Base-by-base conservation (phyloP, 2,329 filamentous ascomycete species). In the Colletotrichum sp. region DNA sequence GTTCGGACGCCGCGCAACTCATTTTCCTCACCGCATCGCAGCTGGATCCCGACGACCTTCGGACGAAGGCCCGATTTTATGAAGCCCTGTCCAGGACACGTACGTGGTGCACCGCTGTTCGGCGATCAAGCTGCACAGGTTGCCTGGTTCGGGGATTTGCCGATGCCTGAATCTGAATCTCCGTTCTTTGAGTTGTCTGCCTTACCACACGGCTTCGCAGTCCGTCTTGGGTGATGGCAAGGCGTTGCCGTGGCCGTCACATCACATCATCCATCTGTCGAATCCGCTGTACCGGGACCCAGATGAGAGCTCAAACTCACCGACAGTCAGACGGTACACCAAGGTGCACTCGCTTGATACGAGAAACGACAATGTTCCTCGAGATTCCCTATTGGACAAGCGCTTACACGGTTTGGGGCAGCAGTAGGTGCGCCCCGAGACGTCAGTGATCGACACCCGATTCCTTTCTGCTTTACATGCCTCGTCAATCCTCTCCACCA, bases 21-120 rank as follows among this genome's bases (percentile, higher is more conserved):
- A n/a, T 58, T 68, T 52, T n/a, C 26, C 61, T 38, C 55, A 64
- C 43, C 68, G 58, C 68, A 70, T 70, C 68, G 56, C 34, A 71
- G 10, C 52, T 64, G 68, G 48, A 38, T 69, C 62, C 69, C 69
- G 69, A 73, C 55, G 52, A 26, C 62, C 26, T 73, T 73, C 56
- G 56, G 56, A 75, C 69, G 69, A 73, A 58, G 69, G 38, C 43
- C 73, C 69, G 69, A 14, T 75, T 73, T 75, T 75, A 24, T 43
- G 26, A 63, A 32, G 56, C 38, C 63, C 63, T 75, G 32, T 58
- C 43, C 62, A 55, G 56, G 69, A 67, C 69, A 62, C 61, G 30
- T 67, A 75, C 69, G 56, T 63, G 73, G 73, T 67, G 73, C 38
- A 68, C 26, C 32, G 69, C 16, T 34, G 43, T 67, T 73, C 34